These are phyloP conservation scores for Globisporangium polare DNA, from an alignment of 352 stramenopile genomes.

Conservation along the genomic window DNA sequence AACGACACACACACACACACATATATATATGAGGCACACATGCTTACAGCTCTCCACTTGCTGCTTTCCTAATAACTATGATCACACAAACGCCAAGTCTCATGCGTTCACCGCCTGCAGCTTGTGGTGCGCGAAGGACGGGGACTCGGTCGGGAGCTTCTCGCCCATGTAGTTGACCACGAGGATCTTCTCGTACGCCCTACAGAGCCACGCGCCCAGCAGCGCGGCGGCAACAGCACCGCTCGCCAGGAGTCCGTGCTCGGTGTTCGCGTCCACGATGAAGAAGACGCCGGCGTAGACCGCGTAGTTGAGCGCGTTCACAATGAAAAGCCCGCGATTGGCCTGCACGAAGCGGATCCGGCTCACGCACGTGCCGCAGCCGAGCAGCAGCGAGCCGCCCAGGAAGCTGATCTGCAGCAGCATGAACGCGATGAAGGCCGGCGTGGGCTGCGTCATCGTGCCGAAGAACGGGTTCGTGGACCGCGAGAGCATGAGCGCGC, in stretches of 20 bases:
- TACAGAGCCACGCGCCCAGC: slow-evolving; percentile 27
- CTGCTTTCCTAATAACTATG: not conserved
- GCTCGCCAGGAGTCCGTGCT: slow-evolving; percentile 2
- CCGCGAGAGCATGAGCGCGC: slow-evolving; percentile 24
- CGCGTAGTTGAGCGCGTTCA: slow-evolving; percentile 21
- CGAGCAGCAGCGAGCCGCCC: slow-evolving; percentile 19
- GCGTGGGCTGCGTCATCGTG: slow-evolving; percentile 22
- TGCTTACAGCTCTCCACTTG: not conserved
- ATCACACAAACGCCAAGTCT: not conserved
- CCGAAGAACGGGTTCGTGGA: slow-evolving; percentile 34
- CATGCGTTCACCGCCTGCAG: not conserved
- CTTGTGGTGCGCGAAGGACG: slow-evolving; percentile 16
- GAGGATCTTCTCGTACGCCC: slow-evolving; percentile 19
- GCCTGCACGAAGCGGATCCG: slow-evolving; percentile 21
- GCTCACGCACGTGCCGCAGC: slow-evolving; percentile 24
- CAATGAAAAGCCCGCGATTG: slow-evolving; percentile 23
- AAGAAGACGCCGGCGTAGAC: slow-evolving; percentile 23
- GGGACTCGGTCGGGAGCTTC: slow-evolving; percentile 26
- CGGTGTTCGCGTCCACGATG: slow-evolving; percentile 9
- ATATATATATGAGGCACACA: slow-evolving; percentile 5
- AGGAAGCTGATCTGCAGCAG: slow-evolving; percentile 29
- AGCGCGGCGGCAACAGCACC: slow-evolving; percentile 16
- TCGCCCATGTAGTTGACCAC: slow-evolving; percentile 12
- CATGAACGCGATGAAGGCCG: slow-evolving; percentile 31
- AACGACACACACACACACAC: too few relatives aligned